These are phyloP conservation scores for Logfia minima DNA, from an alignment of 129 eudicot species.

Conservation along the genomic window DNA sequence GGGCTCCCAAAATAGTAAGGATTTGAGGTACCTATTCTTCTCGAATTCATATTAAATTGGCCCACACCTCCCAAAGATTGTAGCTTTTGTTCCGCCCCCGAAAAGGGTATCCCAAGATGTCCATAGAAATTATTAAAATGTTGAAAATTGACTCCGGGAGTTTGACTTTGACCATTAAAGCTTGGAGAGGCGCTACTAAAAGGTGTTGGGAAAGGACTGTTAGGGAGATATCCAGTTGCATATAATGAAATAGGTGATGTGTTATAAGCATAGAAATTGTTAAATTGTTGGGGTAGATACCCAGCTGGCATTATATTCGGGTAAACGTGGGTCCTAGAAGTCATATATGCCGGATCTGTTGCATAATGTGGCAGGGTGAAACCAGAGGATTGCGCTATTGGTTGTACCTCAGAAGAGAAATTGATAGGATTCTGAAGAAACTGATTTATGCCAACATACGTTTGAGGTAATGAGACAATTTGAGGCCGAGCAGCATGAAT, in stretches of 20 bases:
- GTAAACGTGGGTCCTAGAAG: slow-evolving; percentile 29
- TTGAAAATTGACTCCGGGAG: slow-evolving; percentile 40
- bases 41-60: slow-evolving; percentile 32
- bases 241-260: slow-evolving; percentile 40
- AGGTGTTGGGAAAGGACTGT: slow-evolving; percentile 36
- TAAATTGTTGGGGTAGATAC: slow-evolving; percentile 49
- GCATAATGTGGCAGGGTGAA: slow-evolving; percentile 41
- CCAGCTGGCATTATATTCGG: slow-evolving; percentile 42
- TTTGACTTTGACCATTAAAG: slow-evolving; percentile 35
- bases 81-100: slow-evolving; percentile 33
- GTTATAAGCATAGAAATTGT: slow-evolving; percentile 44
- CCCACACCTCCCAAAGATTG: slow-evolving; percentile 39
- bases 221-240: slow-evolving; percentile 46
- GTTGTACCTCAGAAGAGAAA: slow-evolving; percentile 34
- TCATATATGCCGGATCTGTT: slow-evolving; percentile 36
- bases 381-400: slow-evolving; percentile 20
- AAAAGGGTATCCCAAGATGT: slow-evolving; percentile 42
- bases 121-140: slow-evolving; percentile 47
- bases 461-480: slow-evolving; percentile 25
- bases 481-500: slow-evolving; percentile 35
- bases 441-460: slow-evolving; percentile 37
- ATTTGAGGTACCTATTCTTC: slow-evolving; percentile 34
- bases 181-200: slow-evolving; percentile 34
- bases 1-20: slow-evolving; percentile 45
- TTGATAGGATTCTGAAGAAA: slow-evolving; percentile 39